phyloP scores from a whole-genome alignment of 1,284 basidiomycete genomes.

The Pterulicium gracile region DNA sequence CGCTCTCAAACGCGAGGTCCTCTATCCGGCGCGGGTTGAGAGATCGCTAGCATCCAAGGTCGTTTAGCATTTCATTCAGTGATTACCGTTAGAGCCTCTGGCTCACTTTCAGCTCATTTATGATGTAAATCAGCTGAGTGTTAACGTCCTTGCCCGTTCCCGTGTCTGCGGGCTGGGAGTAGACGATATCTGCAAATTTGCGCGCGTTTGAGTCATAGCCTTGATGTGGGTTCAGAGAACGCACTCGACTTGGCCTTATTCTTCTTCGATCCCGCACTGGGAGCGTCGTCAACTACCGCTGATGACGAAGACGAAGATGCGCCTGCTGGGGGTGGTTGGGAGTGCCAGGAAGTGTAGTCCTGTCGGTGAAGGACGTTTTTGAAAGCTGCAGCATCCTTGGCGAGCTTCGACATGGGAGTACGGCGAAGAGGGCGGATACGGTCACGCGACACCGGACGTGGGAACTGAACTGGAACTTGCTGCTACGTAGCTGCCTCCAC shows the following conservation, averaged over 20 bases:
- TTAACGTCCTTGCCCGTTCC: slow-evolving; percentile 75
- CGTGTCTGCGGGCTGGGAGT: slow-evolving; percentile 78
- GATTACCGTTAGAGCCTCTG: too few species aligned
- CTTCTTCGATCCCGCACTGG: slow-evolving; percentile 40
- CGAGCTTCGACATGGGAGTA: slow-evolving; percentile 47
- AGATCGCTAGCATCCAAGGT: too few species aligned
- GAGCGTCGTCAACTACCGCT: slow-evolving; percentile 18
- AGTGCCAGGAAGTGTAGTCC: slow-evolving; percentile 66
- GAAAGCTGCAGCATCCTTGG: slow-evolving; percentile 56
- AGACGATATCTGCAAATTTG: slow-evolving; percentile 49
- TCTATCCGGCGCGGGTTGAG: slow-evolving; percentile 72
- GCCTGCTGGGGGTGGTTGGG: slow-evolving; percentile 32
- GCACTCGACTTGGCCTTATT: slow-evolving; percentile 54
- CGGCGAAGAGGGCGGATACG: background rate
- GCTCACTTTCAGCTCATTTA: slow-evolving; percentile 66
- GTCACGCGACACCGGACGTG: too few species aligned
- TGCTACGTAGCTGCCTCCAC: too few species aligned
- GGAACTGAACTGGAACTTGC: too few species aligned
- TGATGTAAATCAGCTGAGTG: slow-evolving; percentile 79
- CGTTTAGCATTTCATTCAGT: too few species aligned
- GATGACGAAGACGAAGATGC: slow-evolving; percentile 10
- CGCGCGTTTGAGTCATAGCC: too few species aligned
- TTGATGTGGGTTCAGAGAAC: slow-evolving; percentile 18
- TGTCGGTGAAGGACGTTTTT: slow-evolving; percentile 50
- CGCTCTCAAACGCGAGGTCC: slow-evolving; percentile 38